phyloP scores from a whole-genome alignment of 1,139 yeast species.

The Candida gigantensis region DNA sequence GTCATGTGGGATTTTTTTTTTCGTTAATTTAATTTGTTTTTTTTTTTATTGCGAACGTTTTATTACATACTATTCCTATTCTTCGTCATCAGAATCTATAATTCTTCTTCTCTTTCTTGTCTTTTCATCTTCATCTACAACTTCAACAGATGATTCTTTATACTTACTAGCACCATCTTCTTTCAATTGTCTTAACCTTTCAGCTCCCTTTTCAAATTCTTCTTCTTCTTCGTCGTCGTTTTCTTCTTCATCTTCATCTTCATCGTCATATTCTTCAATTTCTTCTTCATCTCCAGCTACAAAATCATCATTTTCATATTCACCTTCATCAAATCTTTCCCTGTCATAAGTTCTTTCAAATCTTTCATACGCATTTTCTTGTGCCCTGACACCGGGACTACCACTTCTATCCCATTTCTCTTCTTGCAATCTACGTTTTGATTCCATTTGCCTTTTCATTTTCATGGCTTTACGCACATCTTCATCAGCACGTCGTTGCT shows the following conservation, averaged over 20 bases:
- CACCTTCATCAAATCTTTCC: constrained; percentile 46
- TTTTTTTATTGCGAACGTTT: constrained; percentile 8
- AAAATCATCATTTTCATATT: constrained; percentile 48
- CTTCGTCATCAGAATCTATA: constrained; percentile 47
- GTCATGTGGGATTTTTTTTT: constrained; percentile 1
- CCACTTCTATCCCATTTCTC: constrained; percentile 38
- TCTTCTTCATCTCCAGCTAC: constrained; percentile 48
- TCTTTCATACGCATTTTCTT: constrained; percentile 42
- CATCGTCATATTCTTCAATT: constrained; percentile 48
- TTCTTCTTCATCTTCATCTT: too few relatives aligned
- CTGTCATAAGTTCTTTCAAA: constrained; percentile 34
- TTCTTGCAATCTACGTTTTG: constrained; percentile 52
- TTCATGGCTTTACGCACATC: constrained; percentile 71
- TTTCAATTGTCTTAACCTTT: constrained; percentile 62
- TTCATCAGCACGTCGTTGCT: constrained; percentile 79
- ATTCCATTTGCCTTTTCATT: constrained; percentile 65
- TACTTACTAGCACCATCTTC: constrained; percentile 56
- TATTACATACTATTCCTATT: constrained; percentile 14
- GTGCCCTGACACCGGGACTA: constrained; percentile 22
- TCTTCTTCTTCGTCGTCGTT: too few relatives aligned
- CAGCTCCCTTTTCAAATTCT: constrained; percentile 60
- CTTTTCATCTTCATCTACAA: constrained; percentile 60
- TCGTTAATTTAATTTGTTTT: constrained; percentile 3
- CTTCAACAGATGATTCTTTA: constrained; percentile 38
- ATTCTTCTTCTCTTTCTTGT: constrained; percentile 44